Evolutionary conservation across 805 yeast species (phyloP), one percentile per base, ranked within the genome.

Genomic region (Lipomyces spencermartinsiae): DNA sequence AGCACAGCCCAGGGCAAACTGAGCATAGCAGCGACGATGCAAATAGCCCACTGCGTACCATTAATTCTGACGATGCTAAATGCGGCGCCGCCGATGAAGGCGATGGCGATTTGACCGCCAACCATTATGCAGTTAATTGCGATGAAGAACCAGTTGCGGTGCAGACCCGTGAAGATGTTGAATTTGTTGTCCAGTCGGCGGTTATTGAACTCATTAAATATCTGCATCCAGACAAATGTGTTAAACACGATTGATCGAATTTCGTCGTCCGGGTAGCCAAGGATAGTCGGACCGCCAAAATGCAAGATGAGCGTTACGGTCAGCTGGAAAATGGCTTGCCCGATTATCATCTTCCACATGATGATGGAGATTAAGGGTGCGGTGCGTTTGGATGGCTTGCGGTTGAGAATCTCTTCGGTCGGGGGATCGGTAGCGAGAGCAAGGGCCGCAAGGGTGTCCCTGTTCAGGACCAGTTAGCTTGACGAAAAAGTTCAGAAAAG

Each of bases 371-470:
- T 94, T 78, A 94, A 83, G 0, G 95, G 90, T 16, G 87, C 84
- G 31, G 82, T 80, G 75, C 97, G 86, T 43, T 97, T 95, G 58
- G 89, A 93, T 1, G 98, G 99, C 76, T 86, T 87, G 64, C 91
- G 83, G 71, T 90, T 86, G 76, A 94, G 81, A 53, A 91, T 88
- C 55, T 88, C 85, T 61, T 88, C 90, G 75, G 92, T 93, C 0
- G 98, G 98, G 74, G 93, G 93, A 78, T 94, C 99, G 3, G 99
- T 94, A 7, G 99, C 99, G 74, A 94, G 83, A 0, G 98, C 99
- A 74, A 94, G 83, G 2, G 99, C 98, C 2, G 98, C 99, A 70
- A 94, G 84, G 0, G 53, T 46, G 25, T 46, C 53, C 53, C 53
- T 46, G n/a, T 46, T 34, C n/a, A 46, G n/a, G 53, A 14, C 19